A percentile compares a stretch with the other conserved stretches of the same genome.
Conservation (phyloP, 2,329 filamentous ascomycete species). For the Decorospora gaudefroyi region DNA sequence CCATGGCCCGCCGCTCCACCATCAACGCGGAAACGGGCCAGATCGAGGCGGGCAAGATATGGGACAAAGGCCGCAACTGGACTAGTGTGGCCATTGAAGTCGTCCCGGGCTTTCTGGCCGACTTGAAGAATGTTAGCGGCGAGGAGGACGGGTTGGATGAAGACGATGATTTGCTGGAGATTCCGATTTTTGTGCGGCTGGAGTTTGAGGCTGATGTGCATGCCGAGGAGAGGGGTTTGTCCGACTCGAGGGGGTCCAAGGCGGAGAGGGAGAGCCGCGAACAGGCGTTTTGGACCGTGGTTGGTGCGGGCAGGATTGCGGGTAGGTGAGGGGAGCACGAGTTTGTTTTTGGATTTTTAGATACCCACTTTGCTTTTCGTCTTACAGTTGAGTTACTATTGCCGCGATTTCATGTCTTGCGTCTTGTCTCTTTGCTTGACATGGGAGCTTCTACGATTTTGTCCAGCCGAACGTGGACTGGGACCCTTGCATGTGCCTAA, state of each 20-base stretch:
- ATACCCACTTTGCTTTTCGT: too few relatives aligned
- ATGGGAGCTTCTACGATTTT: too few relatives aligned
- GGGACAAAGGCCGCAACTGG: conserved; percentile 92
- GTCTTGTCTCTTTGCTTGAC: too few relatives aligned
- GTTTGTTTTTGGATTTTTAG: too few relatives aligned
- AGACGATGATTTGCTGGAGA: conserved; percentile 74
- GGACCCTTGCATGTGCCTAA: too few relatives aligned
- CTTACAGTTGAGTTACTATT: too few relatives aligned
- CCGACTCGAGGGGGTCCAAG: conserved; percentile 55
- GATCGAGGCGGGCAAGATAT: conserved; percentile 91
- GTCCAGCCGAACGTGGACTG: too few relatives aligned
- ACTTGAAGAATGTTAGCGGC: conserved; percentile 18
- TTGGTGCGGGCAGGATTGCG: conserved; percentile 81
- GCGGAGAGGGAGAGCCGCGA: conserved; percentile 76
- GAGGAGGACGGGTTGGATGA: conserved; percentile 47
- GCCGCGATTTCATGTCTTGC: too few relatives aligned
- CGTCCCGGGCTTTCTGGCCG: conserved; percentile 59
- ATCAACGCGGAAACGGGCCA: conserved; percentile 31
- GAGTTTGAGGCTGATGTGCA: conserved; percentile 82
- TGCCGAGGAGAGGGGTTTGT: conserved; percentile 52
- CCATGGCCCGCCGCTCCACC: conserved; percentile 37
- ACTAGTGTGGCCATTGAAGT: conserved; percentile 93
- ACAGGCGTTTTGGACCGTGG: conserved; percentile 92
- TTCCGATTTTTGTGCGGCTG: conserved; percentile 89
- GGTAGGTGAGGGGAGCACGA: too few relatives aligned